phyloP scores from a whole-genome alignment of 805 yeast genomes.

The Metschnikowia hibisci region DNA sequence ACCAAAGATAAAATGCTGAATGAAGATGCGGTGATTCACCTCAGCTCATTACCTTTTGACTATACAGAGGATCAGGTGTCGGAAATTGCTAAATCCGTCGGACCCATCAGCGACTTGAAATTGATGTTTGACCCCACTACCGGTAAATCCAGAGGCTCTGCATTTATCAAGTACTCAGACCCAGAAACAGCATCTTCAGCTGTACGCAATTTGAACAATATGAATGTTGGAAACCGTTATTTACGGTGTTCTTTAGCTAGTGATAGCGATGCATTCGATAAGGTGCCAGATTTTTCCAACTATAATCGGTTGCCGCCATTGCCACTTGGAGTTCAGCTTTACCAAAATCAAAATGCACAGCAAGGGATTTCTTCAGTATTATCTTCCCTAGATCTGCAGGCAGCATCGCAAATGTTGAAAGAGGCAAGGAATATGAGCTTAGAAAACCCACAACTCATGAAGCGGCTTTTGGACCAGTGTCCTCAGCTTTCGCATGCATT shows the following conservation, averaged over 20 bases:
- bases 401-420: conserved; percentile 48
- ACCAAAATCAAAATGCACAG: conserved; percentile 37
- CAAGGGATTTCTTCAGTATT: conserved; percentile 42
- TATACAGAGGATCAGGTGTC: conserved; percentile 91
- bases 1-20: conserved; percentile 8
- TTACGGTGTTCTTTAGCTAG: conserved; percentile 73
- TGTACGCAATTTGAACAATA: conserved; percentile 80
- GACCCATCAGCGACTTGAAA: conserved; percentile 75
- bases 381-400: conserved; percentile 42
- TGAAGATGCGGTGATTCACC: conserved; percentile 45
- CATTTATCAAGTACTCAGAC: conserved; percentile 80
- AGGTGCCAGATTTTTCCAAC: conserved; percentile 17
- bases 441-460: conserved; percentile 55
- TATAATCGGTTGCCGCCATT: conserved; percentile 34
- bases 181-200: conserved; percentile 87
- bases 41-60: conserved; percentile 89
- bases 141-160: conserved; percentile 88
- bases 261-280: conserved; percentile 32
- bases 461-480: conserved; percentile 54
- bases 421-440: conserved; percentile 19
- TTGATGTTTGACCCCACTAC: conserved; percentile 83
- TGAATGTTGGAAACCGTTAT: conserved; percentile 65
- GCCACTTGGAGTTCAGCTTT: conserved; percentile 40
- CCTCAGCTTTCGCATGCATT: conserved; percentile 84
- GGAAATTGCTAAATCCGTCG: conserved; percentile 81